Percentiles rank a stretch among this genome's conserved stretches.
Evolutionary conservation across 2,329 filamentous ascomycete species (phyloP).

Genomic region (Zasmidium angulare): DNA sequence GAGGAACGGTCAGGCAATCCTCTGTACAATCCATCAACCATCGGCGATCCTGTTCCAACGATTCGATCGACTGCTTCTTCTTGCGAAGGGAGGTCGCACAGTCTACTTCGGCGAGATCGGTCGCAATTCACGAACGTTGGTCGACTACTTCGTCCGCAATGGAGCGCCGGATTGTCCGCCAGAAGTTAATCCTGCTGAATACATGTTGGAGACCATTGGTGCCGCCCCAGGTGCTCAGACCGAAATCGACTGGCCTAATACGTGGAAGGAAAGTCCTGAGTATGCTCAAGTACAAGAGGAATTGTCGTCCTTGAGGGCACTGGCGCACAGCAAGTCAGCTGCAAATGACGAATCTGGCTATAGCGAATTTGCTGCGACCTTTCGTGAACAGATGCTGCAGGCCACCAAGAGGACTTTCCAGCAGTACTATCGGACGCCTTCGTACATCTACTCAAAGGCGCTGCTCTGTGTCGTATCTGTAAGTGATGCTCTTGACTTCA

Average conservation of each 20-base stretch:
- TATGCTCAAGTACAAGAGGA: slow-evolving; percentile 45
- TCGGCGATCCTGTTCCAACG: slow-evolving; percentile 90
- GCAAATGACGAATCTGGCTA: neutral
- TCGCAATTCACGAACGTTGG: slow-evolving; percentile 65
- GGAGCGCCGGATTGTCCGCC: slow-evolving; percentile 63
- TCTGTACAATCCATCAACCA: slow-evolving; percentile 96
- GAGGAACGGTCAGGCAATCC: slow-evolving; percentile 82
- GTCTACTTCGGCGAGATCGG: slow-evolving; percentile 82
- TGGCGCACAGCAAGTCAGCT: neutral
- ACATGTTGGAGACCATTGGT: slow-evolving; percentile 63
- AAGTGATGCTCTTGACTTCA: neutral
- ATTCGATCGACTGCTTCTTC: slow-evolving; percentile 76
- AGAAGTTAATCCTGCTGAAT: slow-evolving; percentile 76
- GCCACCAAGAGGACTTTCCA: slow-evolving; percentile 74
- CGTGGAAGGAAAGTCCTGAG: slow-evolving; percentile 49
- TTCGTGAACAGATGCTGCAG: slow-evolving; percentile 60
- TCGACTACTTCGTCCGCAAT: slow-evolving; percentile 72
- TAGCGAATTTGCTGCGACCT: slow-evolving; percentile 71
- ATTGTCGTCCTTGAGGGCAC: slow-evolving; percentile 31
- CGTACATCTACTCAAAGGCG: slow-evolving; percentile 80
- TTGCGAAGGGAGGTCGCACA: slow-evolving; percentile 72
- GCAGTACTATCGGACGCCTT: slow-evolving; percentile 83
- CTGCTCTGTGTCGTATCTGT: slow-evolving; percentile 59
- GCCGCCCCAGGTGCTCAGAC: slow-evolving; percentile 34
- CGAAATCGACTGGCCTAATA: slow-evolving; percentile 50